A percentile compares a stretch with the other conserved stretches of the same genome.
Evolutionary conservation across 352 stramenopile species (phyloP).

Genomic region (Globisporangium nagaii): DNA sequence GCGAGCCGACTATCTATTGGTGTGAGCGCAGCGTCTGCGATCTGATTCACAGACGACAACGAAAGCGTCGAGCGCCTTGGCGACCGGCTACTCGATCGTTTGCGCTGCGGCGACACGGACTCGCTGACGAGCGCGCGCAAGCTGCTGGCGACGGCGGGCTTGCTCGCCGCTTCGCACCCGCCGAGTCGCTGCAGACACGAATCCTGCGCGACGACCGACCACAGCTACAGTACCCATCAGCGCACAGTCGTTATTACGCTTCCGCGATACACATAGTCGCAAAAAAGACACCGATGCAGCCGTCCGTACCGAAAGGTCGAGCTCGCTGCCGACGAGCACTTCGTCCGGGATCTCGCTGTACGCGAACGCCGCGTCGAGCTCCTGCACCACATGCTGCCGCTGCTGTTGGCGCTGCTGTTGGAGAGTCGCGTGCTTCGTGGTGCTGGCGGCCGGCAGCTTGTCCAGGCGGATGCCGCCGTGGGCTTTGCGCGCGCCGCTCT

Average conservation of each 20-base stretch:
- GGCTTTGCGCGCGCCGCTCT: conserved; percentile 24
- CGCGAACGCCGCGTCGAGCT: conserved; percentile 37
- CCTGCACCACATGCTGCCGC: conserved; percentile 16
- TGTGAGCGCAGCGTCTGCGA: conserved; percentile 2
- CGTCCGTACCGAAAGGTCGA: conserved; percentile 51
- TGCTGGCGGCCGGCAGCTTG: conserved; percentile 17
- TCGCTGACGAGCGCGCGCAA: not conserved
- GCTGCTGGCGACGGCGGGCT: not conserved
- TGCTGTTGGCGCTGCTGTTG: not conserved
- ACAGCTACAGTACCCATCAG: conserved; percentile 32
- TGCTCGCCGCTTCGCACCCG: not conserved
- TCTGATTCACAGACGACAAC: not conserved
- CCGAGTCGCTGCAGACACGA: conserved; percentile 43
- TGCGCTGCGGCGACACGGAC: not conserved
- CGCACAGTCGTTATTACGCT: no score
- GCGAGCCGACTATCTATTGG: not conserved
- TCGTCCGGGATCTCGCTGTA: conserved; percentile 67
- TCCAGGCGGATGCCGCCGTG: conserved; percentile 44
- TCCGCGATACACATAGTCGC: no score
- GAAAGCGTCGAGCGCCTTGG: conserved; percentile 16
- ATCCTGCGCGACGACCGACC: conserved; percentile 63
- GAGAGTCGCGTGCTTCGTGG: conserved; percentile 1
- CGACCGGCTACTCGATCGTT: not conserved
- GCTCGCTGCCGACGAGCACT: conserved; percentile 40
- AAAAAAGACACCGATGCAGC: not conserved